A percentile compares a stretch with the other conserved stretches of the same genome.
These are phyloP conservation scores for Bacterosira constricta DNA, from an alignment of 108 stramenopile species.

Conservation along the genomic window DNA sequence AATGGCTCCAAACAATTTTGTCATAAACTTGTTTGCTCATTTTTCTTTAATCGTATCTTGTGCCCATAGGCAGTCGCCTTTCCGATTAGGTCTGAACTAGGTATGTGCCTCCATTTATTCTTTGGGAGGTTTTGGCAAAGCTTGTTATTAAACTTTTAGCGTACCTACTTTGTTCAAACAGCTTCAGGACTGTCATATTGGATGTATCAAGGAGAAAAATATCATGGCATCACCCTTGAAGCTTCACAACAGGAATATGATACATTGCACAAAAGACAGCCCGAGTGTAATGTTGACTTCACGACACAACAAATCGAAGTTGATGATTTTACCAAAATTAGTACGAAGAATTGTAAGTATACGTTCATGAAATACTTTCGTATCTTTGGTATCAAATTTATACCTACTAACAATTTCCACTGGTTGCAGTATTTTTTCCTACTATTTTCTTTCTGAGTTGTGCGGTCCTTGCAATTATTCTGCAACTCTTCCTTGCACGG, in stretches of 20 bases:
- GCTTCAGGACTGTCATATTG: conserved; percentile 11
- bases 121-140: background rate
- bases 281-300: conserved; percentile 16
- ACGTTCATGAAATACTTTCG: too few species aligned
- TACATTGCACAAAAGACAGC: too few species aligned
- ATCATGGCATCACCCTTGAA: conserved; percentile 5
- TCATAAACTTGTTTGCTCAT: too few species aligned
- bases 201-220: conserved; percentile 21
- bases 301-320: background rate
- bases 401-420: conserved; percentile 13
- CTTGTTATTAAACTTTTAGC: background rate
- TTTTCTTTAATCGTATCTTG: too few species aligned
- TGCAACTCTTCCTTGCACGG: background rate
- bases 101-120: background rate
- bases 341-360: too few species aligned
- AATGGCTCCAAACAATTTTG: too few species aligned
- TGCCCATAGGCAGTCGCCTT: too few species aligned
- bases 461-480: background rate
- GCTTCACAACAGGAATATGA: background rate
- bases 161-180: background rate
- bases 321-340: conserved; percentile 15
- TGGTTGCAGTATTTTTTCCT: conserved; percentile 23
- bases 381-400: too few species aligned
- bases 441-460: background rate
- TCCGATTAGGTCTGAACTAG: conserved; percentile 17